Percentiles rank a stretch among this genome's conserved stretches.
These are phyloP conservation scores for Gracilaria domingensis DNA, from an alignment of 23 red algal genomes.

Conservation along the genomic window DNA sequence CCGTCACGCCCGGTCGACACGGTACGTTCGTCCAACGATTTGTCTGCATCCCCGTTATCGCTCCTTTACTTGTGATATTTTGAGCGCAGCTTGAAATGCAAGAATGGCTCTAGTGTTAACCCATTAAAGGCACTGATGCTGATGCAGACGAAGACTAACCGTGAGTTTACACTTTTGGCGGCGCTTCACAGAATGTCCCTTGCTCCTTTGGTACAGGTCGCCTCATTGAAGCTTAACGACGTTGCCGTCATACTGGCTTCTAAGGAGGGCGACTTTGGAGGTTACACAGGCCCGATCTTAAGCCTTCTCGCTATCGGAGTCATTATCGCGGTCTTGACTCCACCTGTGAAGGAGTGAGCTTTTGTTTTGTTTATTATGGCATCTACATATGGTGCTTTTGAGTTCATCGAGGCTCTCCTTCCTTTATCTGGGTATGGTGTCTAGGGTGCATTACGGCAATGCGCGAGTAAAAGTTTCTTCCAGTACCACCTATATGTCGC, in stretches of 20 bases:
- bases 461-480: conserved; percentile 28
- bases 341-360: conserved; percentile 80
- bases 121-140: background rate
- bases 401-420: background rate
- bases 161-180: background rate
- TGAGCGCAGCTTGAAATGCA: too few species aligned
- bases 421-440: background rate
- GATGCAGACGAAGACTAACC: background rate
- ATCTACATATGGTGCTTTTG: background rate
- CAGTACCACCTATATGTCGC: background rate
- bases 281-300: conserved; percentile 81
- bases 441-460: background rate
- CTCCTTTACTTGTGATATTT: background rate
- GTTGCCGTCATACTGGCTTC: conserved; percentile 26
- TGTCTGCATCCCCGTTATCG: background rate
- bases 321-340: conserved; percentile 86
- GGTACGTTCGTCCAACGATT: conserved; percentile 56
- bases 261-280: conserved; percentile 76
- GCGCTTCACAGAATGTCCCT: conserved; percentile 40
- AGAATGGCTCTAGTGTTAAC: too few species aligned
- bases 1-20: conserved; percentile 28
- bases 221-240: conserved; percentile 29
- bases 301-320: conserved; percentile 76
- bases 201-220: conserved; percentile 39
- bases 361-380: background rate